A percentile compares a stretch with the other conserved stretches of the same genome.
Conservation (phyloP, 2,329 filamentous ascomycete genomes). For the Pseudogymnoascus verrucosus region DNA sequence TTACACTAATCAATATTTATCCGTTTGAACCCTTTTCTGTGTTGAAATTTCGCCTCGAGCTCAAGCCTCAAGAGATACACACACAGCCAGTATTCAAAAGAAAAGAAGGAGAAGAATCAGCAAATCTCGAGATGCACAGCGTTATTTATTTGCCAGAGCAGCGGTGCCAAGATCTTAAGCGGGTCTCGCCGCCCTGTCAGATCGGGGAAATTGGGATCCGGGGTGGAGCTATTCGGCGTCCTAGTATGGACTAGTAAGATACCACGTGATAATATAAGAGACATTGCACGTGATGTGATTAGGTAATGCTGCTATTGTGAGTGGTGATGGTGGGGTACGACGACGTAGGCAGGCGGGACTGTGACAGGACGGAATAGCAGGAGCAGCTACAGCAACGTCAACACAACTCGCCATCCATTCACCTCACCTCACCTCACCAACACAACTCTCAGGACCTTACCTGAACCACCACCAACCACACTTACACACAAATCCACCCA, state of each 20-base stretch:
- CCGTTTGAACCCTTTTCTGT: not conserved
- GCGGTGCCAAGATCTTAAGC: not conserved
- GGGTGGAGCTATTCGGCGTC: not conserved
- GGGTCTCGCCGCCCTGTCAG: not conserved
- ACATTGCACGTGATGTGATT: not conserved
- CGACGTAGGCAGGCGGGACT: not conserved
- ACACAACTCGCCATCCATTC: not conserved
- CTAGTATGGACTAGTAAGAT: not conserved
- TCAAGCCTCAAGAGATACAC: not conserved
- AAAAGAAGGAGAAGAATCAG: not conserved
- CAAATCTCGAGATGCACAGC: not conserved
- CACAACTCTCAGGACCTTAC: not conserved
- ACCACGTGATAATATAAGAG: not conserved
- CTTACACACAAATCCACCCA: not conserved
- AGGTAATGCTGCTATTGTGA: not conserved
- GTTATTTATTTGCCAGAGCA: not conserved
- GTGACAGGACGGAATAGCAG: not conserved
- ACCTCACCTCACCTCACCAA: not conserved
- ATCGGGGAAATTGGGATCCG: not conserved
- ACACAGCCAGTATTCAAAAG: not conserved
- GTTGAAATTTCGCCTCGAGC: not conserved
- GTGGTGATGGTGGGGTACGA: not conserved
- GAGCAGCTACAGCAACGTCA: not conserved
- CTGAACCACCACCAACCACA: slow-evolving; percentile 4
- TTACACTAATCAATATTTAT: not conserved